Conservation (phyloP, 2,329 filamentous ascomycete species). For the Cadophora gregata region DNA sequence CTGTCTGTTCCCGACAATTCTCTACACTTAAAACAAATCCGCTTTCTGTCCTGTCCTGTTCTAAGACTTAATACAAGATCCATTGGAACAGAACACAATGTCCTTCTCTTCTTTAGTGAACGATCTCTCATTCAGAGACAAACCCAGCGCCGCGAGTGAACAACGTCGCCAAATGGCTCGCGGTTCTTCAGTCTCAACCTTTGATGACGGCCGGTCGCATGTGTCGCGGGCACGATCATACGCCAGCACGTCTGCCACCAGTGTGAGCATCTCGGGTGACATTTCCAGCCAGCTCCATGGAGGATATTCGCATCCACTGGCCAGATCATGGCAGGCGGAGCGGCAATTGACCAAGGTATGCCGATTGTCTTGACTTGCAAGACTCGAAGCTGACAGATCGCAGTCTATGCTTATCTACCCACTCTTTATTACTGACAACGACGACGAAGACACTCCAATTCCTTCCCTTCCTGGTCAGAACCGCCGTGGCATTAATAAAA, state of each 20-base stretch:
- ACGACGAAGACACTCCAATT: conserved; percentile 89
- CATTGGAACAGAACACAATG: conserved; percentile 49
- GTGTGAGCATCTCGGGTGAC: conserved; percentile 73
- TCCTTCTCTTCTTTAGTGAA: conserved; percentile 73
- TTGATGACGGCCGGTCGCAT: conserved; percentile 65
- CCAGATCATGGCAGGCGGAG: conserved; percentile 82
- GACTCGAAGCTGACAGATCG: conserved; percentile 4
- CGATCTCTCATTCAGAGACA: conserved; percentile 65
- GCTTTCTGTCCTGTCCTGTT: conserved; percentile 12
- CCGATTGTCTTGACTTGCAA: conserved; percentile 14
- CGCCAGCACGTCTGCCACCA: conserved; percentile 69
- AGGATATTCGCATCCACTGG: conserved; percentile 81
- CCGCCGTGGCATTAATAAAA: conserved; percentile 84
- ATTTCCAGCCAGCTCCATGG: conserved; percentile 85
- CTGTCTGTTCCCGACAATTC: background rate
- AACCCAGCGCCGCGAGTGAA: conserved; percentile 45
- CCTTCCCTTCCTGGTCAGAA: conserved; percentile 90
- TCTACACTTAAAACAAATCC: conserved; percentile 6
- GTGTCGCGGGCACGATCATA: conserved; percentile 70
- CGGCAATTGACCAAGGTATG: conserved; percentile 82
- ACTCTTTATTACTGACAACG: conserved; percentile 92
- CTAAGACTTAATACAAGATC: background rate
- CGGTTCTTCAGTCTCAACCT: conserved; percentile 53
- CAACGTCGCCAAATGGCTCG: conserved; percentile 53
- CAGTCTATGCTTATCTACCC: conserved; percentile 99